phyloP scores from a whole-genome alignment of 306 rosid genomes.

The Spatholobus suberectus region DNA sequence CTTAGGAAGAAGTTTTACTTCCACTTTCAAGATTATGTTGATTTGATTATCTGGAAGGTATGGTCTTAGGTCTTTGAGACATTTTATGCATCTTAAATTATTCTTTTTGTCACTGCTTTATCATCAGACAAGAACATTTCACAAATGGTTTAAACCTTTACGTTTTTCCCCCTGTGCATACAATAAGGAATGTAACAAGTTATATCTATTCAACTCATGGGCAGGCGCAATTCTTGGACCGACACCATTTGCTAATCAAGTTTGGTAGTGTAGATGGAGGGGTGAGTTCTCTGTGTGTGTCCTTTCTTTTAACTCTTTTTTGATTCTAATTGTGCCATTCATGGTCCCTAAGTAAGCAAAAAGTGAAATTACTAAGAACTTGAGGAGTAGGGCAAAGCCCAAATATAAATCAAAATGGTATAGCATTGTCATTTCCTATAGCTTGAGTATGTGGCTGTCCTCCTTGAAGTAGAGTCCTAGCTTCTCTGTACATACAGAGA shows the following conservation, averaged over 20 bases:
- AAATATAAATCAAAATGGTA: neutral
- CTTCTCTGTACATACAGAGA: slow-evolving; percentile 3
- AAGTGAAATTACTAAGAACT: slow-evolving; percentile 13
- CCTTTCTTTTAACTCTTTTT: neutral
- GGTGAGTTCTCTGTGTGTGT: slow-evolving; percentile 64
- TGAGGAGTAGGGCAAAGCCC: neutral
- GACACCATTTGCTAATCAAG: slow-evolving; percentile 93
- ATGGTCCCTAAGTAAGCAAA: neutral
- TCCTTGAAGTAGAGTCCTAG: slow-evolving; percentile 22
- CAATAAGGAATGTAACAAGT: slow-evolving; percentile 50
- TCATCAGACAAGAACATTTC: slow-evolving; percentile 38
- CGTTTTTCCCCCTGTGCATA: slow-evolving; percentile 11
- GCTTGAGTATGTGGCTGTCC: neutral
- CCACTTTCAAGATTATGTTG: slow-evolving; percentile 92
- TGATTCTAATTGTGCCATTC: slow-evolving; percentile 22
- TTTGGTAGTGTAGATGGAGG: slow-evolving; percentile 96
- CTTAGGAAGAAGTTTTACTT: slow-evolving; percentile 91
- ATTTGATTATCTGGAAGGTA: slow-evolving; percentile 96
- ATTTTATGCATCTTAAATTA: slow-evolving; percentile 35
- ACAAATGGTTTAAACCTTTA: slow-evolving; percentile 9
- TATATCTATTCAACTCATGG: slow-evolving; percentile 58
- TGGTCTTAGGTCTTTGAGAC: slow-evolving; percentile 31
- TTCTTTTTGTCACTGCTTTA: neutral
- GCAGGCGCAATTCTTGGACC: slow-evolving; percentile 99
- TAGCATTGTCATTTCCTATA: neutral